Conservation (phyloP, 169 alveolate genomes). For the Plasmodium coatneyi region DNA sequence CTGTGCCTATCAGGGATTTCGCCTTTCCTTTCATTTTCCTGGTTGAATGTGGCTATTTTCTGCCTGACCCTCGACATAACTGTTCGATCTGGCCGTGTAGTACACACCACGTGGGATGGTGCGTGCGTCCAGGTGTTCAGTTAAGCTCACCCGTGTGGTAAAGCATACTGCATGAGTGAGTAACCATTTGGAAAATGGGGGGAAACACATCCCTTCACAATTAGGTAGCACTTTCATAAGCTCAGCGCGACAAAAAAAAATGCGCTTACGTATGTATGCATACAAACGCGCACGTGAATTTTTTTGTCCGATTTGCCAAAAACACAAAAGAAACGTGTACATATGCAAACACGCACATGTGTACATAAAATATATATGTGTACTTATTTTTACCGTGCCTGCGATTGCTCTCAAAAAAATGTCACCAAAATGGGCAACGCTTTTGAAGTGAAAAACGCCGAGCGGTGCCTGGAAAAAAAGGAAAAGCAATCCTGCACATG, state of each 20-base stretch:
- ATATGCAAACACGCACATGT: neutral
- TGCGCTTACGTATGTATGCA: neutral
- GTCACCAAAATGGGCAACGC: neutral
- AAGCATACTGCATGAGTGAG: neutral
- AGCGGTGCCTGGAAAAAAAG: neutral
- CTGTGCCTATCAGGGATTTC: neutral
- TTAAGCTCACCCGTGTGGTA: neutral
- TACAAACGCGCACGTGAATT: neutral
- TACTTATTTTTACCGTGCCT: neutral
- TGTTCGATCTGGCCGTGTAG: neutral
- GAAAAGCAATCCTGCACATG: neutral
- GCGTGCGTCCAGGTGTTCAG: neutral
- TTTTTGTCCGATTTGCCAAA: neutral
- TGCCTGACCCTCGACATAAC: neutral
- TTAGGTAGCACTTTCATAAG: neutral
- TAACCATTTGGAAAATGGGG: neutral
- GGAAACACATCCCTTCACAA: neutral
- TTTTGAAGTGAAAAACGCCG: neutral
- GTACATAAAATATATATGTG: neutral
- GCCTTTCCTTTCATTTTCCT: slow-evolving; percentile 9
- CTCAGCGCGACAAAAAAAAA: neutral
- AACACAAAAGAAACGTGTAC: neutral
- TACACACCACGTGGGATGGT: neutral
- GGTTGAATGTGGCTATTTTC: slow-evolving; percentile 1
- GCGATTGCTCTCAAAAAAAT: neutral